These are phyloP conservation scores for Pichia sporocuriosa DNA, from an alignment of 805 yeast genomes.

Conservation along the genomic window DNA sequence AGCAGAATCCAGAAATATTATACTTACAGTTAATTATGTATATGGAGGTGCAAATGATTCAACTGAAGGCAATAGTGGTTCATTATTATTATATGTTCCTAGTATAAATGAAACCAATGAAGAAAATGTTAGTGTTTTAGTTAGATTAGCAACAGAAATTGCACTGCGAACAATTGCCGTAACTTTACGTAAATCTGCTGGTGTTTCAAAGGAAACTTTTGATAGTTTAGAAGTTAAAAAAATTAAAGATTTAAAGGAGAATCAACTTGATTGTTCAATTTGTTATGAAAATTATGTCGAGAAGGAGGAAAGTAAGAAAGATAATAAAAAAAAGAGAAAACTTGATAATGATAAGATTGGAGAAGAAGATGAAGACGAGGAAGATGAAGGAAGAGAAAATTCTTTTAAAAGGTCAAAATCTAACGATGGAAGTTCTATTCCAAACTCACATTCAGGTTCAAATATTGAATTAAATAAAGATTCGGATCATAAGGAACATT, in stretches of 20 bases:
- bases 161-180: slow-evolving; percentile 58
- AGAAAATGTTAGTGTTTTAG: slow-evolving; percentile 51
- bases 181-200: slow-evolving; percentile 41
- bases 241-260: slow-evolving; percentile 24
- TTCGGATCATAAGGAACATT: slow-evolving; percentile 5
- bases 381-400: slow-evolving; percentile 1
- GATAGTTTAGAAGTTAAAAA: slow-evolving; percentile 39
- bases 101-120: slow-evolving; percentile 55
- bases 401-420: slow-evolving; percentile 7
- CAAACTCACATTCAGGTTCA: slow-evolving; percentile 9
- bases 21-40: slow-evolving; percentile 36
- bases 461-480: slow-evolving; percentile 3
- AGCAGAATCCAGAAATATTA: slow-evolving; percentile 31
- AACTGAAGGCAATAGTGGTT: slow-evolving; percentile 35
- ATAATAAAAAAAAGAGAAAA: slow-evolving; percentile 3
- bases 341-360: slow-evolving; percentile 3
- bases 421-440: slow-evolving; percentile 7
- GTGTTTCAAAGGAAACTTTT: slow-evolving; percentile 48
- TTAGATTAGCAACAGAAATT: slow-evolving; percentile 61
- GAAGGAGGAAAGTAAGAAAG: slow-evolving; percentile 11
- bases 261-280: slow-evolving; percentile 46
- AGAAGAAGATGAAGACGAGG: not conserved
- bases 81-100: slow-evolving; percentile 60
- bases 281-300: slow-evolving; percentile 51
- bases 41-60: slow-evolving; percentile 18